Evolutionary conservation across 257 asterid species (phyloP).

Genomic region (Fraxinus pennsylvanica): DNA sequence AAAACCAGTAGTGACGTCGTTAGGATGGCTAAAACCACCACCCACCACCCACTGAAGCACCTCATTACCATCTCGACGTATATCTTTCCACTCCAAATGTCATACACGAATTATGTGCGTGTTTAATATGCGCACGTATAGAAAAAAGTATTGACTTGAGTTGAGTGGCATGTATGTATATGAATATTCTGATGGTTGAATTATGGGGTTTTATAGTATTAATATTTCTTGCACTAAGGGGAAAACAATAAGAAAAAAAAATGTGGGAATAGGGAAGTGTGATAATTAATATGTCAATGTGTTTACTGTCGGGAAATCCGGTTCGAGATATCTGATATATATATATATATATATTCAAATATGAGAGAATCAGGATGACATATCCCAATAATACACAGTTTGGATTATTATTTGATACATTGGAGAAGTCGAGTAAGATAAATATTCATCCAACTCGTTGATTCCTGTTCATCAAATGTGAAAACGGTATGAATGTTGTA

Average conservation of each 20-base stretch:
- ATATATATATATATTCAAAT: conserved; percentile 22
- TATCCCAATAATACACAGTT: not conserved
- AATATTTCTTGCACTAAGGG: not conserved
- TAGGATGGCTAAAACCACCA: conserved; percentile 34
- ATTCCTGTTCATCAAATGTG: not conserved
- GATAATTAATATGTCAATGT: conserved; percentile 13
- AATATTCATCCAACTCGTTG: not conserved
- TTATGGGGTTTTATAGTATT: not conserved
- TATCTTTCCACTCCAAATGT: conserved; percentile 20
- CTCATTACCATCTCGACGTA: conserved; percentile 8
- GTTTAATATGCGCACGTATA: not conserved
- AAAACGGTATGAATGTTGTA: not conserved
- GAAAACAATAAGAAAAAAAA: not conserved
- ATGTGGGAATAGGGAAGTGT: conserved; percentile 14
- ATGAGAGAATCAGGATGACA: conserved; percentile 43
- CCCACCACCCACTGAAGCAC: conserved; percentile 40
- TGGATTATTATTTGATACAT: not conserved
- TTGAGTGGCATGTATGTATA: conserved; percentile 11
- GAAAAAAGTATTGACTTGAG: not conserved
- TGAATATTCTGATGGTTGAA: not conserved
- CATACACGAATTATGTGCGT: not conserved
- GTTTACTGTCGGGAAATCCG: conserved; percentile 34
- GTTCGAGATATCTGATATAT: not conserved
- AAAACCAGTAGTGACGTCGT: conserved; percentile 32
- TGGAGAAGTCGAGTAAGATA: no score